Evolutionary conservation across 1,284 basidiomycete genomes (phyloP), one percentile per base, ranked within the genome.

Genomic region (Jaminaea rosea): DNA sequence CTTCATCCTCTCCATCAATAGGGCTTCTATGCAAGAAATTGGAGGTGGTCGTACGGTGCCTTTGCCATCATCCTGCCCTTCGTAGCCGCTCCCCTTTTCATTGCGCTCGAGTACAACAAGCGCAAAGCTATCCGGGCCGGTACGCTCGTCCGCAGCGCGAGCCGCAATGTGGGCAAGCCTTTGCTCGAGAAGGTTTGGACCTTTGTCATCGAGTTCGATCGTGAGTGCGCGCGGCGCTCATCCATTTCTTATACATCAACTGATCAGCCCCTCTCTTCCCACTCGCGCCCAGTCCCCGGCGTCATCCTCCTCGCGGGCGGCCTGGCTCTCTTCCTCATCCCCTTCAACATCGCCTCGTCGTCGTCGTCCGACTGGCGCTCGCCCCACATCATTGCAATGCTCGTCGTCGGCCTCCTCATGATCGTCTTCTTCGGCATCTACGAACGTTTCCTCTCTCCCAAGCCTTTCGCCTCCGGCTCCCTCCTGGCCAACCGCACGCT

Each of bases 311-410:
- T 73, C 52, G 59, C 61, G 36, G 65, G 50, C 26, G 70, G 70
- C 9, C 66, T 63, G 50, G 53, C 71, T 34, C 55, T 73, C 44
- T 44, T 73, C 46, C 62, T 73, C 10, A 53, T 71, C 4, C 57
- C 71, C 7, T 54, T 73, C 34, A 60, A 60, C 32, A 62, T 68
- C 1, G 63, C 60, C 34, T 56, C 58, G 32, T 50, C 53, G 4
- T 57, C 59, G 41, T 31, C 48, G 15, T 34, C 62, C 29, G 60
- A 60, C 13, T 73, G 65, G 64, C 44, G 49, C 21, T 56, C 65
- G 5, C 36, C 47, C 19, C 67, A 69, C 68, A 65, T 72, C 53
- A 71, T 72, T 44, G 68, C 58, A 19, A 66, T 71, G 60, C 56
- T 73, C 26, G 59, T 61, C 10, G 44, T 72, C n/a, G 71, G 71